These are phyloP conservation scores for Corrigiola litoralis DNA, from an alignment of 179 eudicot species.

Conservation along the genomic window DNA sequence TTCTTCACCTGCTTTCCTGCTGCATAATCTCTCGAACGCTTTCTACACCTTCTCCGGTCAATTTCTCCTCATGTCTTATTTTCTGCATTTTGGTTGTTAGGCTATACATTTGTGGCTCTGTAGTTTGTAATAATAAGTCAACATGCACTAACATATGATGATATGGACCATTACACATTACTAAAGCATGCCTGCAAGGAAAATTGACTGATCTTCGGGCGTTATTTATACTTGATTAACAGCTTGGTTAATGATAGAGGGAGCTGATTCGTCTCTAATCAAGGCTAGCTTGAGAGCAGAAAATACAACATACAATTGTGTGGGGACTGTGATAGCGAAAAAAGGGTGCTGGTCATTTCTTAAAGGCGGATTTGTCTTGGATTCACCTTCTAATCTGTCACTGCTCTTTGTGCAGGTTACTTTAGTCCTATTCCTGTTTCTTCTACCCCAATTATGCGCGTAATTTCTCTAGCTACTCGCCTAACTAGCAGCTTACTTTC, in stretches of 20 bases:
- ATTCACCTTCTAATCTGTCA: conserved; percentile 44
- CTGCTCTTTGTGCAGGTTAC: conserved; percentile 61
- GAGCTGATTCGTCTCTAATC: conserved; percentile 44
- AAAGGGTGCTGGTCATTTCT: conserved; percentile 90
- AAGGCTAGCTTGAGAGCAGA: conserved; percentile 49
- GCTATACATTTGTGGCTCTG: too few relatives aligned
- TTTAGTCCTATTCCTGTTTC: neutral
- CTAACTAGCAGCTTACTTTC: neutral
- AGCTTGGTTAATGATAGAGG: conserved; percentile 76
- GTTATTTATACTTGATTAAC: neutral
- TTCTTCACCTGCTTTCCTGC: conserved; percentile 39
- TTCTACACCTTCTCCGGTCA: conserved; percentile 61
- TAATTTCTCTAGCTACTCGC: neutral
- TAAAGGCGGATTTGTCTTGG: conserved; percentile 77
- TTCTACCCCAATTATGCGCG: neutral
- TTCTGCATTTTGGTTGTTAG: too few relatives aligned
- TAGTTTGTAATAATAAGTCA: too few relatives aligned
- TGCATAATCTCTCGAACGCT: conserved; percentile 51
- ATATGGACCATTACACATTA: too few relatives aligned
- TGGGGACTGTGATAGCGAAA: conserved; percentile 73
- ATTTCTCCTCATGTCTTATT: conserved; percentile 3
- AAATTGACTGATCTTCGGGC: neutral
- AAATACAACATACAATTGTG: conserved; percentile 34
- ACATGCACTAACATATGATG: too few relatives aligned
- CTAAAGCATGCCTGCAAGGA: neutral